Base-by-base conservation (phyloP, 1,139 yeast genomes). In the Geotrichum bryndzae region DNA sequence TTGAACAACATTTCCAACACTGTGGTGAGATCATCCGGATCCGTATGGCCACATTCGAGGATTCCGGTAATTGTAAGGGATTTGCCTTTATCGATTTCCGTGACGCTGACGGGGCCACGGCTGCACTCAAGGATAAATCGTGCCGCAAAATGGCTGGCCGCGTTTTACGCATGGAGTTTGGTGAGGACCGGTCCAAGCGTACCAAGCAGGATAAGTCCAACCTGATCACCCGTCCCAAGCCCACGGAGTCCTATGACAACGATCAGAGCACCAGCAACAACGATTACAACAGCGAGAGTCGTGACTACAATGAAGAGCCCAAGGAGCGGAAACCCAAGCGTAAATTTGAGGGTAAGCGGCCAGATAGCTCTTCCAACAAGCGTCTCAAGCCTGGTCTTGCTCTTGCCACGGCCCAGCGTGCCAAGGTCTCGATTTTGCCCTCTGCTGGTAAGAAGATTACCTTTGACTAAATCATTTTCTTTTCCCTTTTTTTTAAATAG, bases 1-100 rank as follows among this genome's bases (percentile, higher is more conserved):
- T 94, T 54, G 86, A 84, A 66, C 87, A 84, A 68, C 96, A 90
- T 67, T 94, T 92, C 78, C 76, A 77, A 68, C 84, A 80, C 68
- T 86, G 89, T 71, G 97, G 97, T 38, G 92, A 89, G 64, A 91
- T 91, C 63, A 77, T 81, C 41, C 84, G 83, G 68, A 84, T 92
- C 61, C 83, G 99, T 74, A 92, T 92, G 96, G 98, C 98, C 1
- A 92, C 99, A 8, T 94, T 94, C 74, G 94, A 94, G 76, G 99
- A 94, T 72, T 79, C 89, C 53, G 98, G 98, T 1, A 92, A 91
- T 73, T 94, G 98, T 78, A 94, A 94, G 74, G 99, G 99, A 1
- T 94, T 92, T 79, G 94, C 97, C 0, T 94, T 94, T 71, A 77
- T 94, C 52, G 99, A 94, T 74, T 94, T 92, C 77, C 82, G 80